Base-by-base conservation (phyloP, 1,284 basidiomycete species). In the Fomitiporia mediterranea region DNA sequence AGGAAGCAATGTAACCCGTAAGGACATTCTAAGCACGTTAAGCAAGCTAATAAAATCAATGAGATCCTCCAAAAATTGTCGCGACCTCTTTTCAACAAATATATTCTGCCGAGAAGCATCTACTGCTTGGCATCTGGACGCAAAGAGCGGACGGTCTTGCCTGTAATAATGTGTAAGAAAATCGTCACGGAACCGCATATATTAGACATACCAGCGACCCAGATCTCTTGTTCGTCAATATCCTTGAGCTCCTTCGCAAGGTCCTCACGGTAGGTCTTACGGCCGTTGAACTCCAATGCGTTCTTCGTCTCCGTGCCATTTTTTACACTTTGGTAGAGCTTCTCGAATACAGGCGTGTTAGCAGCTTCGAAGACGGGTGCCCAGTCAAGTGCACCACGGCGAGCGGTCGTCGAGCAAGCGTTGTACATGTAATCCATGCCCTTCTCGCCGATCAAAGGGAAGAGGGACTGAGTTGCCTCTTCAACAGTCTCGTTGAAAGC, bases 401-500 rank as follows among this genome's bases (percentile, higher is more conserved):
- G 94, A 57, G 97, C 97, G 53, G 97, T 99, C 63, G 96, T 99
- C 38, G 97, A 99, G 81, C 97, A 99, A 47, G 95, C 94, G 69
- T 89, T 89, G 82, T 88, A 98, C 96, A 98, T 98, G 86, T 98
- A 98, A 79, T 99, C 96, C 97, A 98, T 98, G 63, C 90, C 93
- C 72, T 97, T 89, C 69, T 89, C 84, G 66, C 95, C 96, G 66
- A 99, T 94, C 69, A 99, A 77, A 60, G 97, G 96, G 82, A 94
- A 98, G 64, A 99, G 86, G 55, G 94, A 98, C 73, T 98, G 94
- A 51, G 97, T 98, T 17, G 97, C 97, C 79, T 99, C 96, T 76
- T 99, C 96, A 60, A 98, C 94, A 62, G 97, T 99, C 82, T 99
- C 96, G 77, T 99, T 99, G 86, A 99, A 98, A 59, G 94, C 96